Evolutionary conservation across 352 stramenopile species (phyloP).

Genomic region (Discostella stelligera): DNA sequence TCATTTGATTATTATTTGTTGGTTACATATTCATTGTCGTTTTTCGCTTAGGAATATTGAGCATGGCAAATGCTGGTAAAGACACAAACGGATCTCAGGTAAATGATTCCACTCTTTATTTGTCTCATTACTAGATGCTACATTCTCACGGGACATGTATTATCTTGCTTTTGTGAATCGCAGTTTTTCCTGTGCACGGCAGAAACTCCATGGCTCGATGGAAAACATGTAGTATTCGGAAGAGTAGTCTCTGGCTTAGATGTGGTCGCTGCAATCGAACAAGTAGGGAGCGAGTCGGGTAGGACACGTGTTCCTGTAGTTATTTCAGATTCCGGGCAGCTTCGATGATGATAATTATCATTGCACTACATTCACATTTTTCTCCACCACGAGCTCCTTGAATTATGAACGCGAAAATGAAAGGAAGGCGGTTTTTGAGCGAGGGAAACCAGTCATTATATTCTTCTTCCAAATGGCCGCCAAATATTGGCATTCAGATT

Average conservation of each 20-base stretch:
- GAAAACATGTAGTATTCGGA: slow-evolving; percentile 98
- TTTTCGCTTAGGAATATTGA: slow-evolving; percentile 88
- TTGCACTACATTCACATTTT: no score
- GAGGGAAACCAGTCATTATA: no score
- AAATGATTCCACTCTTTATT: slow-evolving; percentile 8
- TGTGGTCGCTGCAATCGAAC: slow-evolving; percentile 91
- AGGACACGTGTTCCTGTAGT: slow-evolving; percentile 74
- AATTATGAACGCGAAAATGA: no score
- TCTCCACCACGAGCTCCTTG: no score
- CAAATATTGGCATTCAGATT: no score
- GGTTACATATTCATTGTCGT: no score
- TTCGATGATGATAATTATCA: slow-evolving; percentile 46
- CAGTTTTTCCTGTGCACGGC: slow-evolving; percentile 80
- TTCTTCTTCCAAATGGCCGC: no score
- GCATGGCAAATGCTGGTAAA: slow-evolving; percentile 94
- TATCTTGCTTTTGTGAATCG: slow-evolving; percentile 5
- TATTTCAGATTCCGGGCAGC: slow-evolving; percentile 77
- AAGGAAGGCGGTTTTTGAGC: no score
- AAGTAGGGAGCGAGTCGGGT: slow-evolving; percentile 79
- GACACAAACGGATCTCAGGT: slow-evolving; percentile 89
- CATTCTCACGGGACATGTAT: slow-evolving; percentile 12
- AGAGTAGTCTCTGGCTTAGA: slow-evolving; percentile 89
- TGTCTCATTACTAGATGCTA: neutral
- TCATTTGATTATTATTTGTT: neutral
- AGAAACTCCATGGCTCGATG: slow-evolving; percentile 87